Base-by-base conservation (phyloP, 1,284 basidiomycete genomes). In the Rhodotorula sp. region DNA sequence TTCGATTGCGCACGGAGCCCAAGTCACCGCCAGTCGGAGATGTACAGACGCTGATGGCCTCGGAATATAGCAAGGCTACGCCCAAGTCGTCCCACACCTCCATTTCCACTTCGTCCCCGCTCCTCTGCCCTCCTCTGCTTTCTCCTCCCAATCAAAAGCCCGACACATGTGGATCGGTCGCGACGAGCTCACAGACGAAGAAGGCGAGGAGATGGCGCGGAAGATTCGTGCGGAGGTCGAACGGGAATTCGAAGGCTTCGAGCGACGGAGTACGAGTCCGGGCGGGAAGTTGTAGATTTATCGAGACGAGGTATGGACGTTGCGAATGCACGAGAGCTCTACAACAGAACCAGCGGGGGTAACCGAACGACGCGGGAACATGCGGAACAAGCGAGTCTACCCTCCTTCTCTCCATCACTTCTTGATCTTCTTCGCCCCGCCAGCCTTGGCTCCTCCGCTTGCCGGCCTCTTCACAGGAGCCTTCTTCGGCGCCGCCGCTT, bases 91-190 rank as follows among this genome's bases (percentile, higher is more conserved):
- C 5, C 86, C 86, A n/a, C 89, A 91, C 81, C 88, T 90, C 15
- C 89, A 90, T 77, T 90, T 88, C 76, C 89, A 91, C 78, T 84
- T 91, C 68, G 88, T 91, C 51, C 89, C 89, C 0, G 89, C 89
- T 36, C 24, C 55, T 36, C 7, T n/a, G 36, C 34, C 24, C 34
- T n/a, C 54, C 22, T 1, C 52, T 20, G 27, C 27, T 30, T 5
- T 4, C 15, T 34, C 53, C 20, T 8, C 32, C 4, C 19, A 11
- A 9, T 7, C 53, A 34, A 22, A 22, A 30, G 51, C 30, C 7
- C 51, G 51, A 53, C 39, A 44, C 39, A 44, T 44, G 7, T 44
- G 39, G 39, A 44, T 44, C 39, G 39, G 39, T 17, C 39, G 39
- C 39, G 39, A 44, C 39, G 39, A 44, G 39, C 39, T 44, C 13